Evolutionary conservation across 192 early-diverging fungal genomes (phyloP), one percentile per base, ranked within the genome.

Genomic region (Coemansia sp.): DNA sequence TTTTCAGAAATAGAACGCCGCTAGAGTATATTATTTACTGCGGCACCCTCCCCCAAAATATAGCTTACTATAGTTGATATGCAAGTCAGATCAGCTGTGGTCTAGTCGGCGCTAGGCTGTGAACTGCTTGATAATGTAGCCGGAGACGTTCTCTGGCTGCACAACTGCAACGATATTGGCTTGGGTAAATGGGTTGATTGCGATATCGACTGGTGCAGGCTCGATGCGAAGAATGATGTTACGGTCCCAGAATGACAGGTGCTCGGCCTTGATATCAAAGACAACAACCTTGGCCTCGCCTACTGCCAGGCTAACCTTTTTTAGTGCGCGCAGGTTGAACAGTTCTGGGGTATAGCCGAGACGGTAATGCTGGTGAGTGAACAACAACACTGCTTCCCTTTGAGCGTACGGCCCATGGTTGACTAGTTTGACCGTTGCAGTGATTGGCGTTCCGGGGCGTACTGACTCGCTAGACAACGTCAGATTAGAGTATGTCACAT

Each of bases 351-450:
- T 75, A 40, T 80, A 58, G 2, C 78, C 73, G 5, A 53, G 56
- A 4, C 82, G 76, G 36, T 66, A 71, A n/a, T 68, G 71, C 42
- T 86, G 84, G 27, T 67, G 56, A 18, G 82, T 71, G 26, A 80
- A 86, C 56, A 83, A 65, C 27, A 83, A 63, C 17, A 86, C 81
- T 0, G 68, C 51, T 55, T 86, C 82, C 38, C 81, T 82, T 53
- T 74, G 78, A 5, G 64, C 50, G 17, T 53, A 38, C 14, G 68
- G 53, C 8, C 81, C 70, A 5, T 61, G 63, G 63, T 83, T 83
- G 14, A 68, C 72, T 13, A 83, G 38, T 3, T 10, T 61, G 11
- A 85, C 48, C 4, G 58, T 46, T 1, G 79, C 74, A 5, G 43
- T 27, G 17, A 70, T 56, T 9, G 58, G 56, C 1, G 47, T 4